Base-by-base conservation (phyloP, 169 alveolate genomes). In the Babesia gibsoni region DNA sequence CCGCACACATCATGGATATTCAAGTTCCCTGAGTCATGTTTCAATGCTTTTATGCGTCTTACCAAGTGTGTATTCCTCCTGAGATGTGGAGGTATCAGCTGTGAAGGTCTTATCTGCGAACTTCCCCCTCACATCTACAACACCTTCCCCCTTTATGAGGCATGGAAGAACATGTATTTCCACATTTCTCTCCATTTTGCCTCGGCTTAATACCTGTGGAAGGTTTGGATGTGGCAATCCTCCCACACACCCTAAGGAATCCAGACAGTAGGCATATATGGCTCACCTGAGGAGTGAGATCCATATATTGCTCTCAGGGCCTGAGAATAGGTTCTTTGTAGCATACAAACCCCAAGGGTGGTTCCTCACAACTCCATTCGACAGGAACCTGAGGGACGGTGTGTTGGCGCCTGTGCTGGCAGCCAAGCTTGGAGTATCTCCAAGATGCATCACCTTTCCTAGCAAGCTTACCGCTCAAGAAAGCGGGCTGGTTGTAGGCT, bases 331-430 rank as follows among this genome's bases (percentile, higher is more conserved):
- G 53, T 66, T 68, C 37, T 79, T 79, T 25, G 45, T 79, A n/a
- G 79, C 79, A 22, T 69, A 68, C 46, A 79, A 79, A 27, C 88
- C 88, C 14, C n/a, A 36, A 3, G 83, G 83, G 14, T 79, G 88
- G 88, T 58, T 42, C 36, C 66, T 79, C 6, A 45, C 57, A 8
- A 43, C 77, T 5, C 84, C 84, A 2, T 53, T 56, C 25, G 72
- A 48, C 29, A 18, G 27, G 58, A n/a, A 25, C 49, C 30, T n/a
- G 23, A 35, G 50, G 12, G 67, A 29, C 3, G 72, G 52, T 18
- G 59, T 68, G 27, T 8, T 73, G 14, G 69, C 78, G 23, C 56
- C 84, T n/a, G 78, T 73, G 43, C 53, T 73, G 2, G 84, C 72
- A 9, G 70, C 84, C 35, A 63, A 54, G 48, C 77, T 73, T 16